Evolutionary conservation across 768 basidiomycete species (phyloP).

Genomic region (Boletus sp.): DNA sequence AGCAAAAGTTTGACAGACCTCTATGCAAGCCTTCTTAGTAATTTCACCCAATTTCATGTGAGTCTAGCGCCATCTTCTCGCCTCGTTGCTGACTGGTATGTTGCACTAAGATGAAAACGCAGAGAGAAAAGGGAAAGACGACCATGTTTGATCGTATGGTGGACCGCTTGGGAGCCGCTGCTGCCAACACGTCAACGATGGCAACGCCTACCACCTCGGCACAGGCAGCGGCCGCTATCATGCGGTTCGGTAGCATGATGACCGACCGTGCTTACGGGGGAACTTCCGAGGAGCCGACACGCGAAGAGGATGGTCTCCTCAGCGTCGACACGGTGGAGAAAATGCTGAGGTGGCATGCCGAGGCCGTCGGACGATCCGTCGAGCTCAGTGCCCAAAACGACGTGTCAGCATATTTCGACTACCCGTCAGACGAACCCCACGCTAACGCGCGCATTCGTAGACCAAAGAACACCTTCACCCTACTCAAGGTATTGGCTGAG

Average conservation of each 20-base stretch:
- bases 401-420: conserved; percentile 55
- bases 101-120: conserved; percentile 50
- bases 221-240: conserved; percentile 83
- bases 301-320: conserved; percentile 81
- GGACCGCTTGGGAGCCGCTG: conserved; percentile 75
- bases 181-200: conserved; percentile 58
- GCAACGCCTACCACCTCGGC: conserved; percentile 69
- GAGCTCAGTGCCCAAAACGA: conserved; percentile 83
- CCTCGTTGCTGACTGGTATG: conserved; percentile 3
- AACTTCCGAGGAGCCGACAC: conserved; percentile 62
- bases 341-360: conserved; percentile 97
- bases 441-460: conserved; percentile 41
- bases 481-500: conserved; percentile 85
- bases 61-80: conserved; percentile 5
- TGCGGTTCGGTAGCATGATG: conserved; percentile 85
- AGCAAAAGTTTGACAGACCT: conserved; percentile 77
- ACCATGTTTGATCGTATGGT: conserved; percentile 91
- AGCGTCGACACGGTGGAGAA: conserved; percentile 77
- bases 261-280: conserved; percentile 50
- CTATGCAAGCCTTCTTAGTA: conserved; percentile 66
- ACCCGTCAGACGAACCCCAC: not conserved
- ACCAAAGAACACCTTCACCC: conserved; percentile 82
- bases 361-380: conserved; percentile 91
- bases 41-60: conserved; percentile 91
- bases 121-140: conserved; percentile 58